A percentile compares a stretch with the other conserved stretches of the same genome.
phyloP scores from a whole-genome alignment of 2,329 filamentous ascomycete genomes.

The Lomentospora prolificans region DNA sequence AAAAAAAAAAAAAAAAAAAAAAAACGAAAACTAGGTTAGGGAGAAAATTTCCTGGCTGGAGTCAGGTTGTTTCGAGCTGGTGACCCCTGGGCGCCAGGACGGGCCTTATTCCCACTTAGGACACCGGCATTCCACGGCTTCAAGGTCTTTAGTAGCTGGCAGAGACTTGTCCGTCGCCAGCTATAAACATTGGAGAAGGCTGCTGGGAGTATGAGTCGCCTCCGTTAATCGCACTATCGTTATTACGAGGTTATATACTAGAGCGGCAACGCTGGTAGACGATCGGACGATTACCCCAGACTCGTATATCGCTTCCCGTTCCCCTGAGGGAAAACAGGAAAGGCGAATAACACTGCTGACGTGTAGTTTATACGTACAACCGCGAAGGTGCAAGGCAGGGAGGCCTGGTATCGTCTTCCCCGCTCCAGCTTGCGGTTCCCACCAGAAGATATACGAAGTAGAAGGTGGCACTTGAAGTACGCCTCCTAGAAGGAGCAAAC shows the following conservation, averaged over 20 bases:
- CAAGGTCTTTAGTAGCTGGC: background rate
- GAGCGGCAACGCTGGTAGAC: too few species aligned
- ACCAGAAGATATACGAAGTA: background rate
- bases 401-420: background rate
- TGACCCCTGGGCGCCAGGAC: background rate
- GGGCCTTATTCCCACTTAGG: background rate
- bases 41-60: background rate
- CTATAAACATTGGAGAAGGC: background rate
- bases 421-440: background rate
- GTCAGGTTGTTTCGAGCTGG: background rate
- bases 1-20: background rate
- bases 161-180: background rate
- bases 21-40: background rate
- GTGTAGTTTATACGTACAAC: background rate
- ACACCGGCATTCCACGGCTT: background rate
- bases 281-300: background rate
- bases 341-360: background rate
- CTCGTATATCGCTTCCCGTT: background rate
- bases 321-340: background rate
- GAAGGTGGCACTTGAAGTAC: background rate
- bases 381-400: background rate
- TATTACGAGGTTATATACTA: too few species aligned
- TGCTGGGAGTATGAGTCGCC: background rate
- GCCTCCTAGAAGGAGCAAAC: background rate
- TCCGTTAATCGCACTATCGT: background rate